Percentiles rank a stretch among this genome's conserved stretches.
phyloP scores from a whole-genome alignment of 106 monocot genomes.

The Acanthochlamys bracteata region DNA sequence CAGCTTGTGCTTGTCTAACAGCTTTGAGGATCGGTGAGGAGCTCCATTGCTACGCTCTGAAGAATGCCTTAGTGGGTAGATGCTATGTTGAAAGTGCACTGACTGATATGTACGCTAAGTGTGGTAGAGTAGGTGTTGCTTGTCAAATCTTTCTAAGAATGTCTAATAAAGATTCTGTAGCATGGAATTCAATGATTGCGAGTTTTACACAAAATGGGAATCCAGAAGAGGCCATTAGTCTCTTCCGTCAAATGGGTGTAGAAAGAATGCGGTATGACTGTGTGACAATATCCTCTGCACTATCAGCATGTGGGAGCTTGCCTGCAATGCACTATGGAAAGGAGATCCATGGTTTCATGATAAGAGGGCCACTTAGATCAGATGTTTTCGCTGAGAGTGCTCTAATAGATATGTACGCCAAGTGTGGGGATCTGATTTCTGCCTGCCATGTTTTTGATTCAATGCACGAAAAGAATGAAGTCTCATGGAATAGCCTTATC shows the following conservation, averaged over 20 bases:
- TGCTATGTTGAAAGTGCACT: constrained; percentile 83
- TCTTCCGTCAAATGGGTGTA: constrained; percentile 64
- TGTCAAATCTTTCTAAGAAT: constrained; percentile 52
- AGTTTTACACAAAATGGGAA: constrained; percentile 71
- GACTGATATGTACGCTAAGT: constrained; percentile 88
- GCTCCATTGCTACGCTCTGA: constrained; percentile 52
- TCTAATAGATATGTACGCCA: constrained; percentile 85
- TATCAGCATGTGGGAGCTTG: constrained; percentile 72
- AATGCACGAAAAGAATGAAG: constrained; percentile 65
- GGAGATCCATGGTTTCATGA: constrained; percentile 75
- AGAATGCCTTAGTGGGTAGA: constrained; percentile 44
- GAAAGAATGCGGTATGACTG: constrained; percentile 58
- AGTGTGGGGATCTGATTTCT: constrained; percentile 59
- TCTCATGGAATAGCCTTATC: constrained; percentile 97
- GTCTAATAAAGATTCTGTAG: constrained; percentile 44
- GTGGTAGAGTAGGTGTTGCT: constrained; percentile 60
- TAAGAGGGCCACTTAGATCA: constrained; percentile 23
- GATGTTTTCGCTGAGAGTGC: constrained; percentile 72
- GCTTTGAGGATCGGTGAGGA: constrained; percentile 61
- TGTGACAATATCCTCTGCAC: constrained; percentile 58
- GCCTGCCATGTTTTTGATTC: constrained; percentile 61
- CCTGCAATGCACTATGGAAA: constrained; percentile 65
- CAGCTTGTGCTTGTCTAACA: constrained; percentile 63
- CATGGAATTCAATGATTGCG: constrained; percentile 95
- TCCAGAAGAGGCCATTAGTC: constrained; percentile 48